These are phyloP conservation scores for Diaporthe sp. DNA, from an alignment of 2,329 filamentous ascomycete species.

Conservation along the genomic window DNA sequence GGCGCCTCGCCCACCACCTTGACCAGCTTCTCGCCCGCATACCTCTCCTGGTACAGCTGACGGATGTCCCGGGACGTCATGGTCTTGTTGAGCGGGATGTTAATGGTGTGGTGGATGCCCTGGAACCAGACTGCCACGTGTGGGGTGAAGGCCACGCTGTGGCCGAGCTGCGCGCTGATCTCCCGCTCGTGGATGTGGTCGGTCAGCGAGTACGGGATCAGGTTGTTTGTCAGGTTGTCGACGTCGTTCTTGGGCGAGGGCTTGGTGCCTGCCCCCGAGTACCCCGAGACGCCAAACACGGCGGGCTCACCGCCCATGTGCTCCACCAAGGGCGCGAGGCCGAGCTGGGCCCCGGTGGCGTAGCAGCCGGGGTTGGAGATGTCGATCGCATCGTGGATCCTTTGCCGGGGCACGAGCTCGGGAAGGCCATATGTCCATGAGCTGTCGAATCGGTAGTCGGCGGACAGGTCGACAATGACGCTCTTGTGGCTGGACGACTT, in stretches of 20 bases:
- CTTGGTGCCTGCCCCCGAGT: constrained; percentile 95
- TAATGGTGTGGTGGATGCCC: constrained; percentile 93
- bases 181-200: constrained; percentile 97
- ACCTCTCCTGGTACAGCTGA: constrained; percentile 95
- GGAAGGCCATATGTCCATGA: constrained; percentile 92
- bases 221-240: constrained; percentile 84
- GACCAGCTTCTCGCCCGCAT: constrained; percentile 94
- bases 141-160: constrained; percentile 85
- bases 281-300: constrained; percentile 92
- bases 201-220: constrained; percentile 91
- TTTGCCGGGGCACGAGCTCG: constrained; percentile 82
- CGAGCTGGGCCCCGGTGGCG: constrained; percentile 91
- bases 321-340: constrained; percentile 84
- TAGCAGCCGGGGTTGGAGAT: constrained; percentile 97
- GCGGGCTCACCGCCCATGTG: constrained; percentile 83
- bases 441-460: constrained; percentile 91
- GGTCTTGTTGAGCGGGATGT: constrained; percentile 85
- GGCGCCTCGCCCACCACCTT: constrained; percentile 93
- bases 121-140: constrained; percentile 98
- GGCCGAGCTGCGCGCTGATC: constrained; percentile 83
- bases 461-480: constrained; percentile 93
- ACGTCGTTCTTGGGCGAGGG: constrained; percentile 95
- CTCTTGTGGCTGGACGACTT: constrained; percentile 69
- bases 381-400: constrained; percentile 82
- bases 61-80: constrained; percentile 95